These are phyloP conservation scores for Pseudogymnoascus sp. DNA, from an alignment of 2,329 filamentous ascomycete species.

Conservation along the genomic window DNA sequence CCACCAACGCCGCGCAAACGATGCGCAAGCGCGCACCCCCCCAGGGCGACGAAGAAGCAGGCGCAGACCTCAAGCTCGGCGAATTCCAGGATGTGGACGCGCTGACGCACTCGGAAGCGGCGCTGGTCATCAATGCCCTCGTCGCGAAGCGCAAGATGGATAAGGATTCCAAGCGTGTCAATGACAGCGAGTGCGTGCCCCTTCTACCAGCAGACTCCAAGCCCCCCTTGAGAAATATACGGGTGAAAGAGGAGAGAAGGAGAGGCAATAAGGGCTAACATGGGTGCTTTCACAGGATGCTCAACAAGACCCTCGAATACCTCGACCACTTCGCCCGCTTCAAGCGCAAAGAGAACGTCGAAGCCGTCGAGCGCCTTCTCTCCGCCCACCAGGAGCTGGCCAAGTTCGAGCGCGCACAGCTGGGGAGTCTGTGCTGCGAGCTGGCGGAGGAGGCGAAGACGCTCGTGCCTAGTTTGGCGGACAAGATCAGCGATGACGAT, in stretches of 20 bases:
- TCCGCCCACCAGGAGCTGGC: conserved; percentile 72
- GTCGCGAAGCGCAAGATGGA: conserved; percentile 71
- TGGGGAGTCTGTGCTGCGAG: conserved; percentile 92
- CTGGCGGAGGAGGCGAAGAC: conserved; percentile 93
- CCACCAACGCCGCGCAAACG: conserved; percentile 39
- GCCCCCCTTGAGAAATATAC: background rate
- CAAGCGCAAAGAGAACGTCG: conserved; percentile 88
- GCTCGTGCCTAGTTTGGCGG: conserved; percentile 77
- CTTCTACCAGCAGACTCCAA: background rate
- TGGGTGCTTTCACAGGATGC: conserved; percentile 44
- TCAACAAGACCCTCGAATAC: conserved; percentile 84
- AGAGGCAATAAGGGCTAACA: background rate
- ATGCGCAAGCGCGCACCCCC: conserved; percentile 61
- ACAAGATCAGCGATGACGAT: conserved; percentile 87
- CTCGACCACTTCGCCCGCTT: conserved; percentile 92
- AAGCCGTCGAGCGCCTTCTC: conserved; percentile 84
- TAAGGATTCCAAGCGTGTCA: conserved; percentile 59
- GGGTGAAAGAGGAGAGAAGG: background rate
- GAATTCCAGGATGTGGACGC: conserved; percentile 91
- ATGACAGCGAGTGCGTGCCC: conserved; percentile 67
- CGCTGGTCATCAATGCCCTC: conserved; percentile 84
- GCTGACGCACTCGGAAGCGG: conserved; percentile 83
- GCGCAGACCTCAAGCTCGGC: conserved; percentile 72
- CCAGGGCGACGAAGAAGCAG: conserved; percentile 81
- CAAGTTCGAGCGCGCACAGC: conserved; percentile 87